These are phyloP conservation scores for Poa pratensis DNA, from an alignment of 176 grass and related monocot genomes.

Conservation along the genomic window DNA sequence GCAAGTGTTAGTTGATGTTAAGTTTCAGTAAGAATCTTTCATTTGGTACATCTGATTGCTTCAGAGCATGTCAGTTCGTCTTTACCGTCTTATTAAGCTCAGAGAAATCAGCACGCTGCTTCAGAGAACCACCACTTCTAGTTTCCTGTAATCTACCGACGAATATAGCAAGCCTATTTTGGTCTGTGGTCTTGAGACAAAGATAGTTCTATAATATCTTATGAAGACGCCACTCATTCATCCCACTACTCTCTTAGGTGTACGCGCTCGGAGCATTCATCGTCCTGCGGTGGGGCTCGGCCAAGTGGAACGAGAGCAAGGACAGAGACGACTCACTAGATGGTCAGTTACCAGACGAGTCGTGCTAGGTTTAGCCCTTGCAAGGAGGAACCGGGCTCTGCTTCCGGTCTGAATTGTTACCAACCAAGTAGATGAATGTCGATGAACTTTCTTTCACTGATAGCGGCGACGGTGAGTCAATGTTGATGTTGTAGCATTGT, in stretches of 20 bases:
- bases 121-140: too few relatives aligned
- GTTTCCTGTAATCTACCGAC: too few relatives aligned
- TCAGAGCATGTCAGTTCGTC: not conserved
- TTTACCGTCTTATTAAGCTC: not conserved
- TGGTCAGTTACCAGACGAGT: not conserved
- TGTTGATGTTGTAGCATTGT: not conserved
- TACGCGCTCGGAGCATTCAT: constrained; percentile 79
- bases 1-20: not conserved
- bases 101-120: not conserved
- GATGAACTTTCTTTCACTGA: not conserved
- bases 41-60: not conserved
- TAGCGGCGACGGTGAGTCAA: not conserved
- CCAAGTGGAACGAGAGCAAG: constrained; percentile 67
- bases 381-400: not conserved
- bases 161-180: not conserved
- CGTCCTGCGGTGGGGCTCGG: constrained; percentile 73
- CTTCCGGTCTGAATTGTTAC: not conserved
- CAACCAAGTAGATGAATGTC: constrained; percentile 9
- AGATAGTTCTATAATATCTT: not conserved
- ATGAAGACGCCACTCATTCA: not conserved
- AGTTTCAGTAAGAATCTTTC: not conserved
- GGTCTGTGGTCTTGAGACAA: not conserved
- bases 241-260: constrained; percentile 46
- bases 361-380: constrained; percentile 9
- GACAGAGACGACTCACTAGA: constrained; percentile 50